Evolutionary conservation across 1,284 basidiomycete genomes (phyloP).

Genomic region (Rhodotorula mucilaginosa): DNA sequence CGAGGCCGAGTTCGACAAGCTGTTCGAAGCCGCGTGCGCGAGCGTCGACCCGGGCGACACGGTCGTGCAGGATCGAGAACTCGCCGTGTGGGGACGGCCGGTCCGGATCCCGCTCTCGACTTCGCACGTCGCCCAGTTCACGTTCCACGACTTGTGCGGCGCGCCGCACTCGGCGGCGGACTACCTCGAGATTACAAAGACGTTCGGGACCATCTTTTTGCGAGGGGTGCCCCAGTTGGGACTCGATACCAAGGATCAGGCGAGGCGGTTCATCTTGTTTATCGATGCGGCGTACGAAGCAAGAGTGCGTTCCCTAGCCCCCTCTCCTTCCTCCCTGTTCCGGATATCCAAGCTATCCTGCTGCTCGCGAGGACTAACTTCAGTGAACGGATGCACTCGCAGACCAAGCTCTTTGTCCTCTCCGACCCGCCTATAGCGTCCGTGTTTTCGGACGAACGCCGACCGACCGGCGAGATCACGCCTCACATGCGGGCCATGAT

Average conservation of each 20-base stretch:
- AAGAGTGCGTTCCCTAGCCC: conserved; percentile 8
- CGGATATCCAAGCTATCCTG: too few relatives aligned
- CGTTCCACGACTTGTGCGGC: conserved; percentile 84
- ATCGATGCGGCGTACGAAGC: conserved; percentile 91
- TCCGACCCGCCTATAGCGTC: conserved; percentile 85
- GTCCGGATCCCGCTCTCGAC: conserved; percentile 77
- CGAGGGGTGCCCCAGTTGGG: conserved; percentile 82
- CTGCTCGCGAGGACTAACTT: not conserved
- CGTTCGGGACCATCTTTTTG: conserved; percentile 84
- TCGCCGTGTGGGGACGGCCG: conserved; percentile 85
- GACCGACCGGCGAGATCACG: conserved; percentile 53
- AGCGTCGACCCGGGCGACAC: conserved; percentile 57
- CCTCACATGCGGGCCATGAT: conserved; percentile 80
- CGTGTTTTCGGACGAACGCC: conserved; percentile 72
- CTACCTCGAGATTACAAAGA: conserved; percentile 88
- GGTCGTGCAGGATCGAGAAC: conserved; percentile 62
- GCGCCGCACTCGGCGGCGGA: conserved; percentile 88
- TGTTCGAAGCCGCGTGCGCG: conserved; percentile 69
- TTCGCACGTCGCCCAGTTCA: conserved; percentile 73
- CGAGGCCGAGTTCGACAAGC: conserved; percentile 69
- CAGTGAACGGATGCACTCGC: not conserved
- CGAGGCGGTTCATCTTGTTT: conserved; percentile 92
- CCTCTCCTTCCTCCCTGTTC: too few relatives aligned
- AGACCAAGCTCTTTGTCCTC: conserved; percentile 84
- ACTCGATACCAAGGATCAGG: conserved; percentile 81